Conservation (phyloP, 2,329 filamentous ascomycete genomes). For the Dactylellina haptotyla region DNA sequence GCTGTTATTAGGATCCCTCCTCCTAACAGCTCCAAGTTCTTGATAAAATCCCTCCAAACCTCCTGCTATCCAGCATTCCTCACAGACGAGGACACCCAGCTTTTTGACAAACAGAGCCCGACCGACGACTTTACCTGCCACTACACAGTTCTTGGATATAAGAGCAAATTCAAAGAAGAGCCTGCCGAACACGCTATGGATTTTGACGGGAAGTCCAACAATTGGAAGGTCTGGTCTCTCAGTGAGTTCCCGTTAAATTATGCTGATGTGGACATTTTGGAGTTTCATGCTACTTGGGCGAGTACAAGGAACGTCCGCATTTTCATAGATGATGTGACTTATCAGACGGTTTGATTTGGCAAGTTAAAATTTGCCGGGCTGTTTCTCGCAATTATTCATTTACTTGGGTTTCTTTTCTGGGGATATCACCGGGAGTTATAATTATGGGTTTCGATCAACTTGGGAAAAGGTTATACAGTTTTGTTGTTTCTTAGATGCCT, state of each 20-base stretch:
- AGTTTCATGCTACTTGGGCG: slow-evolving; percentile 42
- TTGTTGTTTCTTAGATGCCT: no score
- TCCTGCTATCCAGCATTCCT: slow-evolving; percentile 16
- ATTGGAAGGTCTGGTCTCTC: slow-evolving; percentile 10
- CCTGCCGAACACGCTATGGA: slow-evolving; percentile 33
- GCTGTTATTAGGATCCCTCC: slow-evolving; percentile 13
- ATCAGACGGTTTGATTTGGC: slow-evolving; percentile 7
- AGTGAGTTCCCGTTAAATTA: slow-evolving; percentile 31
- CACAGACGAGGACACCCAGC: background rate
- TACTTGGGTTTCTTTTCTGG: background rate
- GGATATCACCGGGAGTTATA: no score
- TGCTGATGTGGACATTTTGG: slow-evolving; percentile 23
- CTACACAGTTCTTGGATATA: slow-evolving; percentile 35
- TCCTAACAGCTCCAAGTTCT: background rate
- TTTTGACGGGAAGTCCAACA: background rate
- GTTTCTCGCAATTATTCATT: background rate
- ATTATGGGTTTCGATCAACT: background rate
- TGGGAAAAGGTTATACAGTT: no score
- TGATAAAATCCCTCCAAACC: slow-evolving; percentile 2
- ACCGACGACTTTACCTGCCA: slow-evolving; percentile 30
- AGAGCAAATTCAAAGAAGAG: slow-evolving; percentile 2
- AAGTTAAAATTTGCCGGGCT: background rate
- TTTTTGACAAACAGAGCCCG: background rate
- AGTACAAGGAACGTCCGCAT: slow-evolving; percentile 29
- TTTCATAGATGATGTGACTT: slow-evolving; percentile 25